These are phyloP conservation scores for Penicillium canescens DNA, from an alignment of 495 filamentous ascomycete species.

Conservation along the genomic window DNA sequence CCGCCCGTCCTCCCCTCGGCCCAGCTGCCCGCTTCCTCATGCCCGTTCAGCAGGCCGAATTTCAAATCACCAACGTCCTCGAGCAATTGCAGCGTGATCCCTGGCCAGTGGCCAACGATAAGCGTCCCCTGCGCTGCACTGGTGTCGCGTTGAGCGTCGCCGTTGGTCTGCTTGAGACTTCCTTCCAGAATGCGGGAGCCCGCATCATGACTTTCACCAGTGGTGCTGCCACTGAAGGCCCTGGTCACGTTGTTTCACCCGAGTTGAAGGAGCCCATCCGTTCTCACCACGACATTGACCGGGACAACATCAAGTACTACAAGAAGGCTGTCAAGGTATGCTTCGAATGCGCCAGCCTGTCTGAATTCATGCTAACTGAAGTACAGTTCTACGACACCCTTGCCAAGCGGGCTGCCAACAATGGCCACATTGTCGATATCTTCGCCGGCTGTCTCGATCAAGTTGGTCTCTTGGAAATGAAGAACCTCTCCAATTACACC, in stretches of 20 bases:
- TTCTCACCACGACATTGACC: slow-evolving; percentile 98
- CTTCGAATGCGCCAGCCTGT: neutral
- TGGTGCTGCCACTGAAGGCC: slow-evolving; percentile 93
- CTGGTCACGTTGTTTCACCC: slow-evolving; percentile 95
- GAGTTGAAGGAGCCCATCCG: slow-evolving; percentile 96
- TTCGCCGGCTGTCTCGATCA: slow-evolving; percentile 98
- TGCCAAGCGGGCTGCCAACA: slow-evolving; percentile 94
- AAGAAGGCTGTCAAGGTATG: slow-evolving; percentile 96
- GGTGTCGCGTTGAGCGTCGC: slow-evolving; percentile 96
- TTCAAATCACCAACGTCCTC: slow-evolving; percentile 94
- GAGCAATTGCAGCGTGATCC: slow-evolving; percentile 98
- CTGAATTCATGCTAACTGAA: slow-evolving; percentile 16
- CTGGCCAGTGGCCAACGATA: slow-evolving; percentile 96
- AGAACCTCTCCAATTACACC: slow-evolving; percentile 92
- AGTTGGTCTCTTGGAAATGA: slow-evolving; percentile 98
- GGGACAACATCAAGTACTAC: slow-evolving; percentile 99
- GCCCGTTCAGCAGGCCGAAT: slow-evolving; percentile 94
- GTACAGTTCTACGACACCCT: slow-evolving; percentile 91
- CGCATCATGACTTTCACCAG: slow-evolving; percentile 98
- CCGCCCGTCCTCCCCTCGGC: slow-evolving; percentile 76
- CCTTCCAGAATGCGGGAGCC: slow-evolving; percentile 92
- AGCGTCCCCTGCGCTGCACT: slow-evolving; percentile 88
- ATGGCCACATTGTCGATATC: slow-evolving; percentile 96
- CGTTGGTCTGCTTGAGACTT: slow-evolving; percentile 86
- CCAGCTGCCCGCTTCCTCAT: slow-evolving; percentile 89